Conservation (phyloP, 1,284 basidiomycete species). For the Pseudozyma hubeiensis region DNA sequence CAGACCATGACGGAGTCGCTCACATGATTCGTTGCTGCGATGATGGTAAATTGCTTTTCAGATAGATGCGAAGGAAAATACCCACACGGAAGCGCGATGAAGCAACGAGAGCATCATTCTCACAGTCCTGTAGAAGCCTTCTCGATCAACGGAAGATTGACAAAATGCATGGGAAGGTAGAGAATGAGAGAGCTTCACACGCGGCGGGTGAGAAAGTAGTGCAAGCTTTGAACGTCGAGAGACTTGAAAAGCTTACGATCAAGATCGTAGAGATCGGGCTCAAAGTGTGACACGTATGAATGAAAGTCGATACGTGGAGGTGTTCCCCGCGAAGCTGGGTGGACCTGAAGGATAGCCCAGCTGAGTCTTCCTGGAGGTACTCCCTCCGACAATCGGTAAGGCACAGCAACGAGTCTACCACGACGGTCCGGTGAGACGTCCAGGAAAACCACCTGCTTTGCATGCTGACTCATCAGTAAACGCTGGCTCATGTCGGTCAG, state of each 20-base stretch:
- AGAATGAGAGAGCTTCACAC: background rate
- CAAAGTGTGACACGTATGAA: conserved; percentile 4
- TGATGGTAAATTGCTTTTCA: too few species aligned
- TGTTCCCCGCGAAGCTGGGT: background rate
- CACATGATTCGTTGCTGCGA: too few species aligned
- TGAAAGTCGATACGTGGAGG: conserved; percentile 5
- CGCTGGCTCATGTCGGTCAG: background rate
- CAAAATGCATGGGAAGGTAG: too few species aligned
- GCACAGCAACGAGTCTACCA: conserved; percentile 9
- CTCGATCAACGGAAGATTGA: too few species aligned
- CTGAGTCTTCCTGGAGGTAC: background rate
- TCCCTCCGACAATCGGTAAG: background rate
- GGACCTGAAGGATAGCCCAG: conserved; percentile 8
- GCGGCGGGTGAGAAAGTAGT: conserved; percentile 2
- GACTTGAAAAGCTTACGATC: background rate
- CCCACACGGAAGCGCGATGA: too few species aligned
- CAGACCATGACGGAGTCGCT: too few species aligned
- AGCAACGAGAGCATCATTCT: too few species aligned
- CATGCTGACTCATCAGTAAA: background rate
- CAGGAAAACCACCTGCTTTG: background rate
- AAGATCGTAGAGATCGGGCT: background rate
- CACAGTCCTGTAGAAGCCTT: too few species aligned
- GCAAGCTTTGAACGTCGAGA: background rate
- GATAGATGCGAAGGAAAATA: too few species aligned
- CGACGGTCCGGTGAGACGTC: background rate